Evolutionary conservation across 306 rosid genomes (phyloP).

Genomic region (Citrullus mucosospermus): DNA sequence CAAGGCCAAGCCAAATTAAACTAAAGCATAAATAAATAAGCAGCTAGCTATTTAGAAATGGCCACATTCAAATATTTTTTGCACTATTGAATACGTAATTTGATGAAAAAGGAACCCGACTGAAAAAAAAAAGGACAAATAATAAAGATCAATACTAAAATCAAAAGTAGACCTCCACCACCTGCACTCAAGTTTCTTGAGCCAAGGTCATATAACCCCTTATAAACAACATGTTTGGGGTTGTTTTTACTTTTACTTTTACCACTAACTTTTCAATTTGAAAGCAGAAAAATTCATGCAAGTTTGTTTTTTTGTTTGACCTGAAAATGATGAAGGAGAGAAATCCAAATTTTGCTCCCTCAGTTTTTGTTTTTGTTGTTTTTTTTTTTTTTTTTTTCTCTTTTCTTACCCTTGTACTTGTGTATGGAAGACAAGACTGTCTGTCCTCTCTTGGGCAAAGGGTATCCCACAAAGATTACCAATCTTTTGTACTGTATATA

Average conservation of each 20-base stretch:
- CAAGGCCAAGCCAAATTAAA: background rate
- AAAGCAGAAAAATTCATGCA: background rate
- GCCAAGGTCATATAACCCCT: background rate
- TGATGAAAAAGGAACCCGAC: background rate
- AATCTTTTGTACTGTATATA: constrained; percentile 1
- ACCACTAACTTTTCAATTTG: background rate
- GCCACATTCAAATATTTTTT: background rate
- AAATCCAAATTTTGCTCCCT: background rate
- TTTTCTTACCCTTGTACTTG: background rate
- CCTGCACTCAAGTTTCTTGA: constrained; percentile 33
- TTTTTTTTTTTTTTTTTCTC: background rate
- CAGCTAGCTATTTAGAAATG: background rate
- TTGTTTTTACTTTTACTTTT: background rate
- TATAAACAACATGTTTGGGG: background rate
- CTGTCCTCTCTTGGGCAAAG: constrained; percentile 9
- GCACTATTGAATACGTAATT: background rate
- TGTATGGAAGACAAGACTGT: background rate
- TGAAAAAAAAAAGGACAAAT: background rate
- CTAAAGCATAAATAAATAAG: background rate
- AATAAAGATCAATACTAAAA: background rate
- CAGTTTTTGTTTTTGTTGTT: background rate
- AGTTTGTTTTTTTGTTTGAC: background rate
- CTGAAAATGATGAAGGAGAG: background rate
- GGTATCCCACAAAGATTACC: constrained; percentile 5
- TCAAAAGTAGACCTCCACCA: constrained; percentile 25